Conservation (phyloP, 257 asterid genomes). For the Penstemon davidsonii region DNA sequence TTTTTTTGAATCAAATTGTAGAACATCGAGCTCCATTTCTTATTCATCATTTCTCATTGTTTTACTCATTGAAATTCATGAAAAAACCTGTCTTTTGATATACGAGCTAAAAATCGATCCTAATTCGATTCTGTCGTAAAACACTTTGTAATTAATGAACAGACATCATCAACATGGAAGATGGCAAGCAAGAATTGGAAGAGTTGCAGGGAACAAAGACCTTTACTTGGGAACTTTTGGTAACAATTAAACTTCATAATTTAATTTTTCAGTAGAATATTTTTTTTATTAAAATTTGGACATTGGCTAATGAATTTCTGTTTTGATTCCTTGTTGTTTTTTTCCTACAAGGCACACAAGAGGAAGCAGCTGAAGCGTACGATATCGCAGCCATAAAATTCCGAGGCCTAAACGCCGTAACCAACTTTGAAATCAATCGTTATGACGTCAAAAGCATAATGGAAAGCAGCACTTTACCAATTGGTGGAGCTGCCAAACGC, state of each 20-base stretch:
- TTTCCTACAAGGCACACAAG: constrained; percentile 61
- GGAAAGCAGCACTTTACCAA: constrained; percentile 69
- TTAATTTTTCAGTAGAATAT: background rate
- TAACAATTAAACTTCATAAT: constrained; percentile 22
- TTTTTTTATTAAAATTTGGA: background rate
- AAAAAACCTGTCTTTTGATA: too few species aligned
- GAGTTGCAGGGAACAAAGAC: constrained; percentile 95
- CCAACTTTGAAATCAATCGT: constrained; percentile 76
- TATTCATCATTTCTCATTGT: too few species aligned
- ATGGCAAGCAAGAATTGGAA: constrained; percentile 96
- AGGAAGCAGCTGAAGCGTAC: constrained; percentile 94
- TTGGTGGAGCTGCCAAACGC: constrained; percentile 79
- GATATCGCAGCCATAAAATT: constrained; percentile 93
- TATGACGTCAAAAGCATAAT: constrained; percentile 84
- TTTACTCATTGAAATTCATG: too few species aligned
- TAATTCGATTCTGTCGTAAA: background rate
- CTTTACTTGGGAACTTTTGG: constrained; percentile 92
- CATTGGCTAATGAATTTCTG: background rate
- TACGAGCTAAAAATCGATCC: too few species aligned
- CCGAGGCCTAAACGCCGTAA: constrained; percentile 76
- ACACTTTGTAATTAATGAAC: background rate
- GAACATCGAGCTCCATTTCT: too few species aligned
- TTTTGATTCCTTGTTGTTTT: background rate
- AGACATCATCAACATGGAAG: constrained; percentile 96
- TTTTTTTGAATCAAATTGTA: too few species aligned